Percentiles rank a stretch among this genome's conserved stretches.
These are phyloP conservation scores for Fusarium tricinctum DNA, from an alignment of 2,329 filamentous ascomycete genomes.

Conservation along the genomic window DNA sequence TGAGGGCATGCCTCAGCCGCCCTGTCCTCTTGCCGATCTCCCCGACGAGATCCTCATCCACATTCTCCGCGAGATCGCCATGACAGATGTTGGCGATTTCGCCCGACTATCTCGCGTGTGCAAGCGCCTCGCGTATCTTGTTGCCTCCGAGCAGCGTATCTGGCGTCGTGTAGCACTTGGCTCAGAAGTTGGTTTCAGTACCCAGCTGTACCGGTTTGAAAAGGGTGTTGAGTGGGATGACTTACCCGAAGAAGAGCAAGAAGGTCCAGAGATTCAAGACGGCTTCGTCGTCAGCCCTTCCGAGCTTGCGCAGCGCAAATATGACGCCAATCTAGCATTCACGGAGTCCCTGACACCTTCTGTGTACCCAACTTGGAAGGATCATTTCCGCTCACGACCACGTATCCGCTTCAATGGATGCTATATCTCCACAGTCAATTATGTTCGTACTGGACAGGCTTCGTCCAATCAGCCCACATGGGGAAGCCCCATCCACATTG, in stretches of 20 bases:
- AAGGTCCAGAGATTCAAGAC: slow-evolving; percentile 51
- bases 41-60: slow-evolving; percentile 89
- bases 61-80: slow-evolving; percentile 79
- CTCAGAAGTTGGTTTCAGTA: slow-evolving; percentile 79
- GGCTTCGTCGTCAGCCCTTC: slow-evolving; percentile 54
- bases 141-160: slow-evolving; percentile 84
- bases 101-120: slow-evolving; percentile 84
- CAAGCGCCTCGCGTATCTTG: slow-evolving; percentile 87
- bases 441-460: slow-evolving; percentile 84
- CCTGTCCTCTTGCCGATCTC: slow-evolving; percentile 82
- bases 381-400: slow-evolving; percentile 85
- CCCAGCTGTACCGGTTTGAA: slow-evolving; percentile 86
- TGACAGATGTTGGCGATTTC: slow-evolving; percentile 82
- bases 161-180: slow-evolving; percentile 85
- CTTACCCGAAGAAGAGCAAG: slow-evolving; percentile 54
- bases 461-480: slow-evolving; percentile 80
- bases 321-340: slow-evolving; percentile 53
- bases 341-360: slow-evolving; percentile 60
- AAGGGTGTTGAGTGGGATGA: slow-evolving; percentile 71
- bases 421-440: slow-evolving; percentile 98
- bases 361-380: slow-evolving; percentile 68
- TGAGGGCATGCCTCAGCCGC: slow-evolving; percentile 78
- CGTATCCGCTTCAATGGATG: slow-evolving; percentile 94
- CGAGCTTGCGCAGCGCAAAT: slow-evolving; percentile 54
- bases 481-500: slow-evolving; percentile 88